Evolutionary conservation across 2,329 filamentous ascomycete species (phyloP).

Genomic region (Alternaria tenuissima): DNA sequence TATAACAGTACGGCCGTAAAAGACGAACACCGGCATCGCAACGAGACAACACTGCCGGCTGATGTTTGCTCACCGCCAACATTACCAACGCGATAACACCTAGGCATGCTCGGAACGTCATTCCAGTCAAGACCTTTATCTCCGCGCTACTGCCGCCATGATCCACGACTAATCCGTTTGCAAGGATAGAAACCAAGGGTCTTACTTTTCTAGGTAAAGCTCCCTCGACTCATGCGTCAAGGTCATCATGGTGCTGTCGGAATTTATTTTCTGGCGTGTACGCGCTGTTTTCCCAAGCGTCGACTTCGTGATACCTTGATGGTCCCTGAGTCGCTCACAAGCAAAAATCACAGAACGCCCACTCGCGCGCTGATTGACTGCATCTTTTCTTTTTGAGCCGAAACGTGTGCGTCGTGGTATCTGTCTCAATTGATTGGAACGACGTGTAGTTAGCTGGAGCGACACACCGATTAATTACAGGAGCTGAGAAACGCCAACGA

Average conservation of each 20-base stretch:
- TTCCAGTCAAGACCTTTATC: conserved; percentile 12
- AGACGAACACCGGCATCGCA: neutral
- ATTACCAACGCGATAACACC: conserved; percentile 8
- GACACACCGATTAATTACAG: neutral
- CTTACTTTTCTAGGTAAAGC: conserved; percentile 18
- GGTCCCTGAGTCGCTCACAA: conserved; percentile 12
- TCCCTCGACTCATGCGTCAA: conserved; percentile 24
- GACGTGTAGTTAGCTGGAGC: neutral
- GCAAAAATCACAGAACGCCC: neutral
- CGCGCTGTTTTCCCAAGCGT: conserved; percentile 20
- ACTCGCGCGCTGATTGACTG: neutral
- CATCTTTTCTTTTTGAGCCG: neutral
- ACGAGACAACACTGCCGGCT: neutral
- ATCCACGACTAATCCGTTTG: conserved; percentile 9
- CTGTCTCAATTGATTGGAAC: conserved; percentile 1
- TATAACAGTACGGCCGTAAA: neutral
- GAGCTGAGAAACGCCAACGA: neutral
- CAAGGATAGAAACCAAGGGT: conserved; percentile 2
- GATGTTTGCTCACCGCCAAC: conserved; percentile 17
- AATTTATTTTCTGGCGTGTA: conserved; percentile 20
- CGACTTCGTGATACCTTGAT: conserved; percentile 24
- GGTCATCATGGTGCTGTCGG: conserved; percentile 28
- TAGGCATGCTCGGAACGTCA: neutral
- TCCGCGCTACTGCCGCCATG: conserved; percentile 24
- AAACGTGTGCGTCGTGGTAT: neutral